Conservation (phyloP, 208 protist species). For the Leishmania turanica region DNA sequence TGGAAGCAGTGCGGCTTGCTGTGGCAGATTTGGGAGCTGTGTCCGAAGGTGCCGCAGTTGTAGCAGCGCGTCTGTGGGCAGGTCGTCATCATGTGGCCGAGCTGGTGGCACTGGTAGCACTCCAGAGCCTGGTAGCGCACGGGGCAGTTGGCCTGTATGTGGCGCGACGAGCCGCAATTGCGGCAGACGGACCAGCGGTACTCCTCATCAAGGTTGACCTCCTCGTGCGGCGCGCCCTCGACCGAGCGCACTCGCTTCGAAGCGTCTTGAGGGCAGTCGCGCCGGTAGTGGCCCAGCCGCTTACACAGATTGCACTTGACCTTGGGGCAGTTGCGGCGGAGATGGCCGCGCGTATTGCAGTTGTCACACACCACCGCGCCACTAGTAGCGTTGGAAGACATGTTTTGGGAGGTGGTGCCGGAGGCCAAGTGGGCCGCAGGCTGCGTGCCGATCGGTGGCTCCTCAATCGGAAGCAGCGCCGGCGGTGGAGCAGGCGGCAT, state of each 20-base stretch:
- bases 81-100: slow-evolving; percentile 78
- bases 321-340: slow-evolving; percentile 60
- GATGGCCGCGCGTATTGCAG: slow-evolving; percentile 45
- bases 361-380: slow-evolving; percentile 36
- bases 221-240: slow-evolving; percentile 10
- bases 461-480: slow-evolving; percentile 27
- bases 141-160: slow-evolving; percentile 73
- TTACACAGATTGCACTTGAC: slow-evolving; percentile 63
- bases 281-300: slow-evolving; percentile 58
- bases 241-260: slow-evolving; percentile 16
- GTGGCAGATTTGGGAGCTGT: slow-evolving; percentile 84
- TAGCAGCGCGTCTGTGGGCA: slow-evolving; percentile 88
- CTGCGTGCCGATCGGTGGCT: slow-evolving; percentile 20
- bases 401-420: not conserved
- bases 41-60: slow-evolving; percentile 88
- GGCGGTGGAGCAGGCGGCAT: slow-evolving; percentile 19
- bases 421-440: slow-evolving; percentile 14
- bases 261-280: slow-evolving; percentile 48
- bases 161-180: slow-evolving; percentile 75
- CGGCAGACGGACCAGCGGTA: slow-evolving; percentile 61
- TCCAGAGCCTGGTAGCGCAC: slow-evolving; percentile 62
- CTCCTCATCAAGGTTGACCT: slow-evolving; percentile 24
- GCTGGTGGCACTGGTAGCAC: slow-evolving; percentile 87
- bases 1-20: slow-evolving; percentile 89
- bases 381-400: slow-evolving; percentile 2